These are phyloP conservation scores for Pichia sp. DNA, from an alignment of 1,139 yeast genomes.

Conservation along the genomic window DNA sequence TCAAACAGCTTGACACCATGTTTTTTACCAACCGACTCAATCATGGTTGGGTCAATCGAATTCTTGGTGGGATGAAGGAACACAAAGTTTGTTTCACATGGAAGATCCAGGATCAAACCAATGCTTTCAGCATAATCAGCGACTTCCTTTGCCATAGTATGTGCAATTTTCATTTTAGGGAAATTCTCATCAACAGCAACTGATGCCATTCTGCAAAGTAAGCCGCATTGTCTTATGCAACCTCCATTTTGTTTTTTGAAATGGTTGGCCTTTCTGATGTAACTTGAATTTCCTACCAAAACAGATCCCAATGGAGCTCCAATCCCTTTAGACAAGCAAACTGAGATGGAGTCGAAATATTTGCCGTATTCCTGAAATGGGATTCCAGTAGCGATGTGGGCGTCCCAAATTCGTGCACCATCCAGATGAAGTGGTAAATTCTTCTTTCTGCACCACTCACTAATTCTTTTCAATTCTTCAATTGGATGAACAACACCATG, in stretches of 20 bases:
- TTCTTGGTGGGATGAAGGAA: constrained; percentile 63
- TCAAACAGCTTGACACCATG: constrained; percentile 64
- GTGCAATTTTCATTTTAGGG: constrained; percentile 54
- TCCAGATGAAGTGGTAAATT: constrained; percentile 75
- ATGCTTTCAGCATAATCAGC: constrained; percentile 54
- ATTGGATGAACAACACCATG: constrained; percentile 80
- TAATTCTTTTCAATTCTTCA: constrained; percentile 71
- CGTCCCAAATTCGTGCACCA: constrained; percentile 95
- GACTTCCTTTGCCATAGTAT: constrained; percentile 59
- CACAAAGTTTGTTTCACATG: constrained; percentile 84
- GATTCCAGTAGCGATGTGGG: constrained; percentile 69
- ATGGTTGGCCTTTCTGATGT: constrained; percentile 73
- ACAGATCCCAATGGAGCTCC: constrained; percentile 96
- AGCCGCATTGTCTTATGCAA: constrained; percentile 86
- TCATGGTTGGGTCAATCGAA: constrained; percentile 53
- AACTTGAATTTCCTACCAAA: constrained; percentile 60
- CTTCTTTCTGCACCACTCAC: constrained; percentile 63
- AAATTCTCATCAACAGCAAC: constrained; percentile 75
- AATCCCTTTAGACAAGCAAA: constrained; percentile 84
- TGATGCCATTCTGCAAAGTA: constrained; percentile 76
- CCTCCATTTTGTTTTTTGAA: constrained; percentile 94
- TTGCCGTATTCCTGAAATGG: constrained; percentile 67
- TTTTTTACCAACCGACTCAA: constrained; percentile 46
- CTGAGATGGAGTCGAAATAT: constrained; percentile 79
- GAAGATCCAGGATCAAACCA: constrained; percentile 60